Percentiles rank a stretch among this genome's conserved stretches.
Conservation (phyloP, 345 rosid genomes). For the Eucalyptus erythrocorys region DNA sequence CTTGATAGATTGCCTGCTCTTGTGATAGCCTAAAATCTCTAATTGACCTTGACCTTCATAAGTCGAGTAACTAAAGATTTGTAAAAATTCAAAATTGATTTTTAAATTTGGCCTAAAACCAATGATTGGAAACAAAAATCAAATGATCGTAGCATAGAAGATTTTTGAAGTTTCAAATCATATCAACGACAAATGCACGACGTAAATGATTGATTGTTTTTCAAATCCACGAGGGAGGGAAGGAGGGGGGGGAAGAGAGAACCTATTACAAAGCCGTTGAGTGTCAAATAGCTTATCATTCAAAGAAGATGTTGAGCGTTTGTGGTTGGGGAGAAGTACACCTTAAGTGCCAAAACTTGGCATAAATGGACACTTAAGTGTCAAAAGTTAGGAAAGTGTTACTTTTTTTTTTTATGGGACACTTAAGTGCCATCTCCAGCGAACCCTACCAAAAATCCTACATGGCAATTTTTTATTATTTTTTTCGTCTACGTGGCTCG, state of each 20-base stretch:
- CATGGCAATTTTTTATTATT: too few species aligned
- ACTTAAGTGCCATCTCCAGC: fast-evolving
- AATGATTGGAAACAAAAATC: background rate
- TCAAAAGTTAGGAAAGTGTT: too few species aligned
- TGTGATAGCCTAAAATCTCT: background rate
- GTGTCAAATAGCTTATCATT: background rate
- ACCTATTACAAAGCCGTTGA: background rate
- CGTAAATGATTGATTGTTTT: background rate
- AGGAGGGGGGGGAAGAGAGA: background rate
- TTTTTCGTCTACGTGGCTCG: too few species aligned
- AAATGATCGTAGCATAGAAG: background rate
- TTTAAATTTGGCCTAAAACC: background rate
- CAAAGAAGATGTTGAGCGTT: background rate
- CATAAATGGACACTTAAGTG: too few species aligned
- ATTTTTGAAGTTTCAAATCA: background rate
- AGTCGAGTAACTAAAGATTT: background rate
- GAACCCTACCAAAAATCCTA: too few species aligned
- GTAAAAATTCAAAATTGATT: background rate
- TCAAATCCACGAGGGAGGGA: background rate
- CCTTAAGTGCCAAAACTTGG: too few species aligned
- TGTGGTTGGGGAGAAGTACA: background rate
- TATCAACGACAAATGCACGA: background rate
- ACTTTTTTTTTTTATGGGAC: too few species aligned
- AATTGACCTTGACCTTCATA: background rate
- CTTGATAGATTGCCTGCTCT: background rate